These are phyloP conservation scores for Botrytis deweyae DNA, from an alignment of 2,329 filamentous ascomycete genomes.

Conservation along the genomic window DNA sequence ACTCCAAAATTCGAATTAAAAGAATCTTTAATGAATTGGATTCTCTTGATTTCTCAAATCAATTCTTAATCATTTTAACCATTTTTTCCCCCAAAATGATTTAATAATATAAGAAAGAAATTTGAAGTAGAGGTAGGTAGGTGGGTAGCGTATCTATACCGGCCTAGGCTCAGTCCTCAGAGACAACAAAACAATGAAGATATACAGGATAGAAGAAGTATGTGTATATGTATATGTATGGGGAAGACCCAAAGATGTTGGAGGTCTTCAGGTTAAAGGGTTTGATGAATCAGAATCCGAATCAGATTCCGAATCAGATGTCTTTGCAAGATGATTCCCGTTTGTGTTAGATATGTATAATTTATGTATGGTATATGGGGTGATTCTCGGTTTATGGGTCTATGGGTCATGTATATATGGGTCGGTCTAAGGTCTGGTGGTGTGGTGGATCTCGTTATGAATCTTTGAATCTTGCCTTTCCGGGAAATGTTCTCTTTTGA, in stretches of 20 bases:
- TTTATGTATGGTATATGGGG: not conserved
- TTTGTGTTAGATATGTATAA: not conserved
- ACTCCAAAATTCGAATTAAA: not conserved
- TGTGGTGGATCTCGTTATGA: not conserved
- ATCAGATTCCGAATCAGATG: not conserved
- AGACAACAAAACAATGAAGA: not conserved
- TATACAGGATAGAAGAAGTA: not conserved
- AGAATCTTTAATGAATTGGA: not conserved
- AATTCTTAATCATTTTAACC: not conserved
- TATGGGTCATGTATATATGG: not conserved
- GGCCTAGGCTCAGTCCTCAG: not conserved
- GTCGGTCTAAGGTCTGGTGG: not conserved
- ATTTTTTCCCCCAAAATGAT: not conserved
- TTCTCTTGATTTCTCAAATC: not conserved
- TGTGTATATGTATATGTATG: not conserved
- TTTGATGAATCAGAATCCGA: not conserved
- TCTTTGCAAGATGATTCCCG: not conserved
- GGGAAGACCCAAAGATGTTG: not conserved
- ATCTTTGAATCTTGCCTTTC: not conserved
- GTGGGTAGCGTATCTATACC: not conserved
- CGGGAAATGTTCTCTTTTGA: not conserved
- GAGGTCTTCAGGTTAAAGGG: not conserved
- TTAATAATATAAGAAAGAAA: not conserved
- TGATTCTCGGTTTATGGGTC: conserved; percentile 6
- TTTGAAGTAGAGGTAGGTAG: not conserved